These are phyloP conservation scores for Echinosophora koreensis DNA, from an alignment of 306 rosid species.

Conservation along the genomic window DNA sequence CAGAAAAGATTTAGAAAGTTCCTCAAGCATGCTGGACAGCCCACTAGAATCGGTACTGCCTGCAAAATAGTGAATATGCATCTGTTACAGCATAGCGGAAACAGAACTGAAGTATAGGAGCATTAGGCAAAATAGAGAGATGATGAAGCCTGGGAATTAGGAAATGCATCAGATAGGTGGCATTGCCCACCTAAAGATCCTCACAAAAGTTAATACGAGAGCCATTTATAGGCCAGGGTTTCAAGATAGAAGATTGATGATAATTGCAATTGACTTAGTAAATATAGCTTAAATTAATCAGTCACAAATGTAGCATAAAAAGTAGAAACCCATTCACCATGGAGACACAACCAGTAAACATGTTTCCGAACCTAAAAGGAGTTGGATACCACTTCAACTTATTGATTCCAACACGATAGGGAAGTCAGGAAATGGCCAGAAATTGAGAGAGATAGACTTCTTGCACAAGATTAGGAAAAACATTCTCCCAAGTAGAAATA, in stretches of 20 bases:
- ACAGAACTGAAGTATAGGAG: background rate
- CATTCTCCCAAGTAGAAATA: no score
- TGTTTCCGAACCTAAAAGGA: no score
- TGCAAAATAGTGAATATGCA: constrained; percentile 54
- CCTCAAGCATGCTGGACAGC: constrained; percentile 99
- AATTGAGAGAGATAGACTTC: no score
- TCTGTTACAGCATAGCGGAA: constrained; percentile 2
- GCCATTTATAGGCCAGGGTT: background rate
- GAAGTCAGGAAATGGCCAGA: no score
- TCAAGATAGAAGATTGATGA: background rate
- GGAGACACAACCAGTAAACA: background rate
- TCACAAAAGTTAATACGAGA: no score
- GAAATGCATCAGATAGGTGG: no score
- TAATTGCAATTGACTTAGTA: background rate
- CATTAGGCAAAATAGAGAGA: no score
- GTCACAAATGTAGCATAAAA: background rate
- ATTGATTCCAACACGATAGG: no score
- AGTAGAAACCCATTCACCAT: constrained; percentile 10
- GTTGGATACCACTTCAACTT: no score
- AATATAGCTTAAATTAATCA: background rate
- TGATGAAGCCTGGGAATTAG: no score
- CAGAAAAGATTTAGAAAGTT: constrained; percentile 94
- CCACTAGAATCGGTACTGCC: constrained; percentile 95
- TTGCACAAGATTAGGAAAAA: no score
- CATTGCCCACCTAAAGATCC: no score